Evolutionary conservation across 257 asterid species (phyloP).

Genomic region (Haberlea rhodopensis): DNA sequence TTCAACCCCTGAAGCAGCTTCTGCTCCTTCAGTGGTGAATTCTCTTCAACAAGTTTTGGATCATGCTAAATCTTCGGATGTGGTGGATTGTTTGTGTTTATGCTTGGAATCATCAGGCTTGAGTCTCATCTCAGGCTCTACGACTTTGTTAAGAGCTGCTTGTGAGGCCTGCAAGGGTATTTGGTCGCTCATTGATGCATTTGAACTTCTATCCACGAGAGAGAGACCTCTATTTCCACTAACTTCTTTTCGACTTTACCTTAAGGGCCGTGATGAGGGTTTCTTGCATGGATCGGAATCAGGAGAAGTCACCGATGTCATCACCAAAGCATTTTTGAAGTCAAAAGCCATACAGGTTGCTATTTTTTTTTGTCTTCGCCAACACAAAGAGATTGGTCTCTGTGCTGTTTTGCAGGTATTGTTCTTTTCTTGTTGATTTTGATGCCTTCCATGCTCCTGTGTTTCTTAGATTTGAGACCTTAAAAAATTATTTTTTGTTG

Average conservation of each 20-base stretch:
- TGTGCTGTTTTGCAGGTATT: constrained; percentile 74
- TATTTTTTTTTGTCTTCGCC: constrained; percentile 81
- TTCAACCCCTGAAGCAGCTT: constrained; percentile 45
- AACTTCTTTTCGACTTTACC: constrained; percentile 53
- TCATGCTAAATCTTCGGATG: constrained; percentile 66
- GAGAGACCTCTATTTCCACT: constrained; percentile 60
- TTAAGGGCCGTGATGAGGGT: constrained; percentile 48
- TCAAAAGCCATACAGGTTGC: constrained; percentile 90
- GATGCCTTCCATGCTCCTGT: constrained; percentile 20
- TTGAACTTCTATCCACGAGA: constrained; percentile 58
- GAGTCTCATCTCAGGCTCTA: constrained; percentile 84
- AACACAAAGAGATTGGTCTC: constrained; percentile 73
- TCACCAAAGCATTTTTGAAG: constrained; percentile 75
- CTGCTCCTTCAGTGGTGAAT: constrained; percentile 41
- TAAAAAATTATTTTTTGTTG: constrained; percentile 16
- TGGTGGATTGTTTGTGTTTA: constrained; percentile 57
- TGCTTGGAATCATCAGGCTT: constrained; percentile 88
- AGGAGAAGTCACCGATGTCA: constrained; percentile 50
- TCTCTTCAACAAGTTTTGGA: constrained; percentile 57
- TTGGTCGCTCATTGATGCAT: constrained; percentile 79
- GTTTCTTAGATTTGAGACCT: constrained; percentile 8
- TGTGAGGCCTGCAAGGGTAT: constrained; percentile 87
- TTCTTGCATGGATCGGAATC: constrained; percentile 40
- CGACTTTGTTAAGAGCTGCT: constrained; percentile 81
- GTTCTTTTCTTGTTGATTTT: constrained; percentile 38